Conservation (phyloP, 2,329 filamentous ascomycete species). For the Fonsecaea erecta region DNA sequence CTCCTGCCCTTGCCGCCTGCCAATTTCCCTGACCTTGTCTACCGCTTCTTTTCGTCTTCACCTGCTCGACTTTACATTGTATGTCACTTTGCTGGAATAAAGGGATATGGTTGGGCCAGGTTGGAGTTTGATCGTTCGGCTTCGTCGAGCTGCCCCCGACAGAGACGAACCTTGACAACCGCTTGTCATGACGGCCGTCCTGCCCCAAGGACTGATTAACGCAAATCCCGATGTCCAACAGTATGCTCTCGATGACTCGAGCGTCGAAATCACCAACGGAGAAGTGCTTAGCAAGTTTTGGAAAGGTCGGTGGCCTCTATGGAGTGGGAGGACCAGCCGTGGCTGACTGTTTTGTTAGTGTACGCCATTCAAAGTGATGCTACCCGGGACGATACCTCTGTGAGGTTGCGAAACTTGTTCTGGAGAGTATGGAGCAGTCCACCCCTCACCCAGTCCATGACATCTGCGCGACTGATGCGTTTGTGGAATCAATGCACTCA, state of each 20-base stretch:
- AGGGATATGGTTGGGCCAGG: slow-evolving; percentile 28
- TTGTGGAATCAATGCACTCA: slow-evolving; percentile 44
- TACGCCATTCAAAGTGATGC: slow-evolving; percentile 53
- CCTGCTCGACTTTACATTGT: not conserved
- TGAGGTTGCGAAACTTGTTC: slow-evolving; percentile 58
- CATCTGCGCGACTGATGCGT: slow-evolving; percentile 46
- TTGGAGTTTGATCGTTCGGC: slow-evolving; percentile 17
- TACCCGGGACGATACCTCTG: slow-evolving; percentile 47
- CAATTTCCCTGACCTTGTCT: slow-evolving; percentile 3
- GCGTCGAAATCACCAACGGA: slow-evolving; percentile 17
- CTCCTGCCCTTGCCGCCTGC: slow-evolving; percentile 6
- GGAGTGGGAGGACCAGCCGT: slow-evolving; percentile 17
- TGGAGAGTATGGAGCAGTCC: slow-evolving; percentile 57
- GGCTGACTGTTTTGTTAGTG: slow-evolving; percentile 43
- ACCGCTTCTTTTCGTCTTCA: not conserved
- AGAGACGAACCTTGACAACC: slow-evolving; percentile 16
- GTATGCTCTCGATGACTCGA: slow-evolving; percentile 15
- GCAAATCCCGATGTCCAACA: slow-evolving; percentile 22
- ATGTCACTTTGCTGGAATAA: slow-evolving; percentile 2
- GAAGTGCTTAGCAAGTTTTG: slow-evolving; percentile 51
- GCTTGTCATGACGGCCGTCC: slow-evolving; percentile 34
- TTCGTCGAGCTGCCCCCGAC: slow-evolving; percentile 24
- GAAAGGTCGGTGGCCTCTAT: slow-evolving; percentile 50
- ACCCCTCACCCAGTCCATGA: slow-evolving; percentile 45
- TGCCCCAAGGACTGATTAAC: slow-evolving; percentile 31